These are phyloP conservation scores for Ustilago bromivora DNA, from an alignment of 1,284 basidiomycete species.

Conservation along the genomic window DNA sequence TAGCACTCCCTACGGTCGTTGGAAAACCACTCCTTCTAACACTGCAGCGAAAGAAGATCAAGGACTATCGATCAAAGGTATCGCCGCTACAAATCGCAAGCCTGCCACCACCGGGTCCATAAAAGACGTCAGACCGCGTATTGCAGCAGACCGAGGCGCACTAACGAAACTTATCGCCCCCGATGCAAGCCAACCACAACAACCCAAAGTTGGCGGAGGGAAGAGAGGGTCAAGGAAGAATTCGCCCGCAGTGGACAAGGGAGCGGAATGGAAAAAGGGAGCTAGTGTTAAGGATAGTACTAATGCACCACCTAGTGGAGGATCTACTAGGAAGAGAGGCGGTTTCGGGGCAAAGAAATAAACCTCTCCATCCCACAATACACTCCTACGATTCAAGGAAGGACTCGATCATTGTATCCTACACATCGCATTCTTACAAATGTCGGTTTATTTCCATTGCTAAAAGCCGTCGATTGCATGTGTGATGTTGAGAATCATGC, in stretches of 20 bases:
- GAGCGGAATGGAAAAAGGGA: neutral
- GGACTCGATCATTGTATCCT: too few relatives aligned
- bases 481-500: too few relatives aligned
- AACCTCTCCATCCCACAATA: too few relatives aligned
- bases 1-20: conserved; percentile 43
- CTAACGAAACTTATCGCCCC: conserved; percentile 24
- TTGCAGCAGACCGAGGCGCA: conserved; percentile 18
- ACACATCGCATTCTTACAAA: too few relatives aligned
- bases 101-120: neutral
- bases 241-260: neutral
- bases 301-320: conserved; percentile 19
- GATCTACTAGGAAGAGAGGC: neutral
- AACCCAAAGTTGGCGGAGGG: neutral
- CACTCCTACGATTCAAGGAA: too few relatives aligned
- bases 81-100: conserved; percentile 2
- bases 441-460: too few relatives aligned
- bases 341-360: neutral
- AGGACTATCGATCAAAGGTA: conserved; percentile 15
- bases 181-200: neutral
- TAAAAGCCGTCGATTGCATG: too few relatives aligned
- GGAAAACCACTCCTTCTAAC: conserved; percentile 14
- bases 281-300: conserved; percentile 17
- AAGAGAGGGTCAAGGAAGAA: conserved; percentile 2
- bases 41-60: neutral
- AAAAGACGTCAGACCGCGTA: neutral